These are phyloP conservation scores for Aspergillus incahuasiensis DNA, from an alignment of 495 filamentous ascomycete species.

Conservation along the genomic window DNA sequence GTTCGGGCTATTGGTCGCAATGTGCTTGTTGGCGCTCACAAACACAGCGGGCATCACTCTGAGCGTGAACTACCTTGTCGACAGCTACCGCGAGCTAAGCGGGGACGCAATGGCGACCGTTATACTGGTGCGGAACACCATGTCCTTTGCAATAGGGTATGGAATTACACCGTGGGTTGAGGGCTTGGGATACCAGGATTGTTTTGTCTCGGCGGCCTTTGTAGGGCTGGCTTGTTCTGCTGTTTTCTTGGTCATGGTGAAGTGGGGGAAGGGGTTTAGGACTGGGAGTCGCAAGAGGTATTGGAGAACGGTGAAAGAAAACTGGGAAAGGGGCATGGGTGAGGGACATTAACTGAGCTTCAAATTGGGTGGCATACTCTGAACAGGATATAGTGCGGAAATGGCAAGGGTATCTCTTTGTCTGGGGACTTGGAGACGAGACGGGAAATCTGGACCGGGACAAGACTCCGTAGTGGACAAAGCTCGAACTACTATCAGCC, in stretches of 20 bases:
- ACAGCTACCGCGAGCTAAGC: slow-evolving; percentile 59
- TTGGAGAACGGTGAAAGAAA: slow-evolving; percentile 38
- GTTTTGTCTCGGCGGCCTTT: slow-evolving; percentile 60
- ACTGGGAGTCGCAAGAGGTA: slow-evolving; percentile 39
- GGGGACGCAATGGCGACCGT: slow-evolving; percentile 60
- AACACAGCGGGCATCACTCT: slow-evolving; percentile 57
- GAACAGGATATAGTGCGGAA: too few relatives aligned
- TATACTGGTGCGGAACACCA: slow-evolving; percentile 63
- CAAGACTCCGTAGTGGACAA: too few relatives aligned
- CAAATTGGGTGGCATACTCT: too few relatives aligned
- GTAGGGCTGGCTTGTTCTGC: slow-evolving; percentile 50
- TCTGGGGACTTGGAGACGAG: too few relatives aligned
- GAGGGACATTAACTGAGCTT: not conserved
- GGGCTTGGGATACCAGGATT: slow-evolving; percentile 57
- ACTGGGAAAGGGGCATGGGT: slow-evolving; percentile 37
- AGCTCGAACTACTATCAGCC: too few relatives aligned
- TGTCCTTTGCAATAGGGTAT: slow-evolving; percentile 58
- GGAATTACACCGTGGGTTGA: slow-evolving; percentile 62
- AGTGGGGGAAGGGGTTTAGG: slow-evolving; percentile 45
- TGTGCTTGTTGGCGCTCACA: slow-evolving; percentile 53
- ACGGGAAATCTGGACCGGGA: too few relatives aligned
- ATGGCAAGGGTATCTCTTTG: too few relatives aligned
- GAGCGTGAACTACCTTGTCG: slow-evolving; percentile 58
- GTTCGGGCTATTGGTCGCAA: slow-evolving; percentile 60
- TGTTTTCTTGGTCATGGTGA: slow-evolving; percentile 53